Base-by-base conservation (phyloP, 345 rosid species). In the Citrus reticulata region DNA sequence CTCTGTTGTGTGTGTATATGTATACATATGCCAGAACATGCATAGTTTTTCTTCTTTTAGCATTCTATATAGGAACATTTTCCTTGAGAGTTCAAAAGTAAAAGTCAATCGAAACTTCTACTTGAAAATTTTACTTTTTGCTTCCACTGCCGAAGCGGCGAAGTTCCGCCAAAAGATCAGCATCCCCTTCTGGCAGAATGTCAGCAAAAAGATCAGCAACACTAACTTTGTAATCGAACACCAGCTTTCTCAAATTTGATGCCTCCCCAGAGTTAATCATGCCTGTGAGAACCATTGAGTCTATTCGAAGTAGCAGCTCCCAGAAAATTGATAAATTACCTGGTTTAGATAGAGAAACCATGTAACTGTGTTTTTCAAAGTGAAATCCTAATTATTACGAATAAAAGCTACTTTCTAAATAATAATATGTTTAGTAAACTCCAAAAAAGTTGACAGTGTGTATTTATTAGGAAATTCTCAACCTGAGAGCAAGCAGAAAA, bases 301-400 rank as follows among this genome's bases (percentile, higher is more conserved):
- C 98, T 62, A 94, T 84, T 72, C 93, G 89, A 72, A 87, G 93
- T 79, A 93, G 88, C 78, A 93, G 83, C 86, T 91, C 89, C 93
- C 93, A 92, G 57, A 79, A 79, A 60, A 83, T 13, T 75, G 91
- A 88, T 54, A 80, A 84, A 75, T 84, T 85, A 78, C 89, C 94
- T 92, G 90, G 80, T 81, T 32, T 30, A 83, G 69, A 78, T 65
- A 76, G 64, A 66, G 72, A n/a, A 77, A 55, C 30, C 34, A 57
- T 7, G 42, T 61, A 64, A 63, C 69, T 35, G 63, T 58, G 81
- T 68, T 54, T 25, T 74, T 35, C 27, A 57, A 74, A 37, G 17
- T 39, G 24, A 58, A 34, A 62, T 16, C 27, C 49, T 54, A 65
- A 32, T 67, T 49, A 60, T 25, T 62, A 29, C 25, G 75, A 60